Evolutionary conservation across 148 eudicot species (phyloP), one percentile per base, ranked within the genome.

Genomic region (Rhododendron mucronatum): DNA sequence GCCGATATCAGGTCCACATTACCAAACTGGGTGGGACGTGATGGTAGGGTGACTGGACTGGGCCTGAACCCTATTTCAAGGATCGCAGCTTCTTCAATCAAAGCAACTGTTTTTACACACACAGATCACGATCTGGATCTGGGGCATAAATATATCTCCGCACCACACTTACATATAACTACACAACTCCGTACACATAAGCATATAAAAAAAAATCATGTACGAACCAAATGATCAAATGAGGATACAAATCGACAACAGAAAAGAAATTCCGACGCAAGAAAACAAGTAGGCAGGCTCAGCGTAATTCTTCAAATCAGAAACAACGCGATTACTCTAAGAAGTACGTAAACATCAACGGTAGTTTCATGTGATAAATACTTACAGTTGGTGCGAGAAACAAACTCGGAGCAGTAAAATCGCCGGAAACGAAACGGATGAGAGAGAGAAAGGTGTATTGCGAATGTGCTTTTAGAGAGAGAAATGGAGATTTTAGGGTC

Each of bases 361-460:
- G 30, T 9, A 26, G 13, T 61, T 2, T 0, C 21, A 33, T 9
- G 5, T 7, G 50, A 85, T 23, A 14, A 41, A 55, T 20, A 85
- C 86, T 85, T 85, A 85, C 86, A 85, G 51, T 15, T 10, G 81
- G 57, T 55, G 12, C 7, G 55, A 84, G 73, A 6, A 77, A 51
- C 44, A 45, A 28, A 74, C 50, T 16, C 2, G 35, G 80, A 35
- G n/a, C 80, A 33, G 35, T 5, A 59, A 30, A 21, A 47, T 23
- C 69, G 51, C 35, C 37, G 11, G 30, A 37, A 48, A n/a, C 21
- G 61, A 26, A 23, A 21, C 5, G 48, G n/a, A 33, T 35, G 13
- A 41, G 45, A 41, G 45, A 41, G 45, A 6, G 45, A 8, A n/a
- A 37, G 21, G 26, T 18, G 23, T 30, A 14, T 11, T 55, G 61